Percentiles rank a stretch among this genome's conserved stretches.
Conservation (phyloP, 768 basidiomycete species). For the Tricholoma matsutake region DNA sequence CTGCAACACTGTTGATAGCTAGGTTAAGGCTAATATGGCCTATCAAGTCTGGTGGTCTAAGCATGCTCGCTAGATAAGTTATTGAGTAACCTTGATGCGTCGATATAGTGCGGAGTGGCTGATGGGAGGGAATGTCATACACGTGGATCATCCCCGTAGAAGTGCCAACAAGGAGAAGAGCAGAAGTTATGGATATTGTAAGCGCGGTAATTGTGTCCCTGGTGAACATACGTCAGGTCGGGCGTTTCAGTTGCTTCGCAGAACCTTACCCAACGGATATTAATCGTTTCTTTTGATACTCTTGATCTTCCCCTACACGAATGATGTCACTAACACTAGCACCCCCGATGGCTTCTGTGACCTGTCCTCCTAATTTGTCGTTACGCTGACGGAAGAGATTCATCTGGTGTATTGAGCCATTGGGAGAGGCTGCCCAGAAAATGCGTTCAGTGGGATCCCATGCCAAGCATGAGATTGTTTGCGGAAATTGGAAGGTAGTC, state of each 20-base stretch:
- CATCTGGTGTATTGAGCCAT: constrained; percentile 76
- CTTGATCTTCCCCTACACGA: constrained; percentile 52
- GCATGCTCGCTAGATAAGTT: constrained; percentile 71
- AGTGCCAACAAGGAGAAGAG: constrained; percentile 83
- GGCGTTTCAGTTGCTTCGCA: constrained; percentile 2
- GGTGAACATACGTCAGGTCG: constrained; percentile 8
- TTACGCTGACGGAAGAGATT: constrained; percentile 70
- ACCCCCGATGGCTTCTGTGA: constrained; percentile 72
- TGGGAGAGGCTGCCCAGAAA: constrained; percentile 80
- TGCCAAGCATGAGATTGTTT: constrained; percentile 63
- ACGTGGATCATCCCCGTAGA: constrained; percentile 67
- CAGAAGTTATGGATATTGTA: constrained; percentile 72
- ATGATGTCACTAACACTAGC: constrained; percentile 69
- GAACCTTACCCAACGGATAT: constrained; percentile 64
- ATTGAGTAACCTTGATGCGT: constrained; percentile 67
- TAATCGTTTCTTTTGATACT: constrained; percentile 51
- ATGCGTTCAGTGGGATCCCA: constrained; percentile 86
- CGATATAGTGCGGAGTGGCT: constrained; percentile 78
- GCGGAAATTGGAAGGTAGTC: constrained; percentile 85
- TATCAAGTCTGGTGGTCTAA: constrained; percentile 85
- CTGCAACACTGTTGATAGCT: constrained; percentile 34
- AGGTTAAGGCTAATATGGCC: constrained; percentile 69
- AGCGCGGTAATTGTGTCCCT: constrained; percentile 76
- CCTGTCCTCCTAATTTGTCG: constrained; percentile 46
- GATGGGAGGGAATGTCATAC: constrained; percentile 89